Conservation (phyloP, 805 yeast species). For the Metschnikowia bowlesiae region DNA sequence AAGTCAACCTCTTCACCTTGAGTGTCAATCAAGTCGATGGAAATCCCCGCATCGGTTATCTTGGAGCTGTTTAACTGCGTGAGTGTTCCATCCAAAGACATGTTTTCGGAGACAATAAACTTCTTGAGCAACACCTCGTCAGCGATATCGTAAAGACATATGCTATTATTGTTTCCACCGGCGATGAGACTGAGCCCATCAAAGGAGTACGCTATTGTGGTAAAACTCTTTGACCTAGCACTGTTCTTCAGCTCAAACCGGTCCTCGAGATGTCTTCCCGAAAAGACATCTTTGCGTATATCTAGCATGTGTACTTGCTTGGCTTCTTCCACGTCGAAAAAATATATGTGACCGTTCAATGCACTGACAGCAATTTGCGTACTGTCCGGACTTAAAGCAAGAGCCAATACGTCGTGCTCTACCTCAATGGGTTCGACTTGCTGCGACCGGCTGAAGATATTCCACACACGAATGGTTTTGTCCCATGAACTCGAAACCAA, state of each 20-base stretch:
- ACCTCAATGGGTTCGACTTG: constrained; percentile 88
- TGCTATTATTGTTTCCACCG: constrained; percentile 88
- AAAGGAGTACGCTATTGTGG: constrained; percentile 76
- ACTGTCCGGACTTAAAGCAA: constrained; percentile 90
- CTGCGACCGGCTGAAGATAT: constrained; percentile 79
- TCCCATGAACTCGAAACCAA: constrained; percentile 97
- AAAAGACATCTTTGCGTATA: constrained; percentile 78
- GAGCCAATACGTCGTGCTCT: constrained; percentile 74
- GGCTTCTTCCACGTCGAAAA: constrained; percentile 80
- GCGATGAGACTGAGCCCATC: constrained; percentile 88
- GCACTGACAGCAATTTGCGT: constrained; percentile 84
- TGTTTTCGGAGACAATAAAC: constrained; percentile 81
- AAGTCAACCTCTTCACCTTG: constrained; percentile 82
- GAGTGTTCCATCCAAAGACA: constrained; percentile 86
- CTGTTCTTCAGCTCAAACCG: constrained; percentile 77
- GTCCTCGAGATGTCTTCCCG: constrained; percentile 81
- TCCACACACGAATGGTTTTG: constrained; percentile 90
- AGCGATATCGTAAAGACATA: constrained; percentile 85
- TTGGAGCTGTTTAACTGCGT: constrained; percentile 72
- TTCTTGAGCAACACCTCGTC: constrained; percentile 82
- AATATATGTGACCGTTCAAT: constrained; percentile 77
- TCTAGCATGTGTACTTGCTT: constrained; percentile 80
- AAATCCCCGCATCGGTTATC: constrained; percentile 79
- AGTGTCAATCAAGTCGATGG: constrained; percentile 73
- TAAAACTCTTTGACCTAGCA: constrained; percentile 77